Percentiles rank a stretch among this genome's conserved stretches.
Evolutionary conservation across 192 early-diverging fungal species (phyloP).

Genomic region (Entomortierella chlamydospora): DNA sequence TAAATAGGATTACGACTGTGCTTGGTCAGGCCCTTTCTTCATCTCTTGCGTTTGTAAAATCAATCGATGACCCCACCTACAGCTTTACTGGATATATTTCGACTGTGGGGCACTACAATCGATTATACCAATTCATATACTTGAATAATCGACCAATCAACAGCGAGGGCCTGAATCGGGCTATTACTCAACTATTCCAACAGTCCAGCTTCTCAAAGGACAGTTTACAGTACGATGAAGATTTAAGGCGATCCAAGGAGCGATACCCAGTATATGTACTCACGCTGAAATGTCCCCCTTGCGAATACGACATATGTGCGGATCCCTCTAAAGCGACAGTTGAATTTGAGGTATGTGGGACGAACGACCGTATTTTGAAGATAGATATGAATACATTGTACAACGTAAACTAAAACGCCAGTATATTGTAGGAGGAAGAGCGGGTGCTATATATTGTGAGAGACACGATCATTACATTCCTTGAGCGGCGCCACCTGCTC

Average conservation of each 20-base stretch:
- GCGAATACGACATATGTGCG: conserved; percentile 61
- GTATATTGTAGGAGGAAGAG: conserved; percentile 24
- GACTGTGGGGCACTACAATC: conserved; percentile 36
- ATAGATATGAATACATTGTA: not conserved
- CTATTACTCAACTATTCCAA: conserved; percentile 22
- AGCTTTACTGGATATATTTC: conserved; percentile 37
- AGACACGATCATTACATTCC: conserved; percentile 38
- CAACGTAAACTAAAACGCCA: not conserved
- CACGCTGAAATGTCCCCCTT: conserved; percentile 58
- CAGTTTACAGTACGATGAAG: conserved; percentile 25
- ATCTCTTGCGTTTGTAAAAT: conserved; percentile 9
- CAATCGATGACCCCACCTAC: conserved; percentile 1
- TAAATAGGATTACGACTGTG: conserved; percentile 47
- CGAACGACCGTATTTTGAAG: not conserved
- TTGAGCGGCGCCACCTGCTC: conserved; percentile 38
- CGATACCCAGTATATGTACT: conserved; percentile 68
- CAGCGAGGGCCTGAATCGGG: conserved; percentile 10
- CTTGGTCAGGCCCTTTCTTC: conserved; percentile 60
- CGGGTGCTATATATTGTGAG: conserved; percentile 25
- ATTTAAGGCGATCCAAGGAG: conserved; percentile 33
- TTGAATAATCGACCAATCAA: conserved; percentile 37
- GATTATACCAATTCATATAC: conserved; percentile 39
- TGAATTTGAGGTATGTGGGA: conserved; percentile 65
- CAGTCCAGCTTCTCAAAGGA: conserved; percentile 32
- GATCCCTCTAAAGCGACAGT: conserved; percentile 68